phyloP scores from a whole-genome alignment of 2,329 filamentous ascomycete species.

The Rhynchosporium agropyri region DNA sequence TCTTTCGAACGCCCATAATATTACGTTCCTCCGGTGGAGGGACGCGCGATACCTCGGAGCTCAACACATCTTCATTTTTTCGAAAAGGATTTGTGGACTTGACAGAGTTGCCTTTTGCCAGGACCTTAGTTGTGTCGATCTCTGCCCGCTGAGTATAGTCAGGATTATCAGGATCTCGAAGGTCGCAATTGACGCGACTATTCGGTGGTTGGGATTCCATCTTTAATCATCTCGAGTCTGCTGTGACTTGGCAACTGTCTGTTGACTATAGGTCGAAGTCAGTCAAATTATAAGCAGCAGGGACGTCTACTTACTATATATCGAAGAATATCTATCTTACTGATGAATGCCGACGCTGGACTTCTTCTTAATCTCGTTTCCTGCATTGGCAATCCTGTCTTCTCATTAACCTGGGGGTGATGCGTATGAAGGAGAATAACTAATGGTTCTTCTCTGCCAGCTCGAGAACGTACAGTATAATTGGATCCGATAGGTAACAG shows the following conservation, averaged over 20 bases:
- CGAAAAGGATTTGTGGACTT: conserved; percentile 21
- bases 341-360: neutral
- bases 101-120: neutral
- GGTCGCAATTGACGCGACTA: neutral
- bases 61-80: neutral
- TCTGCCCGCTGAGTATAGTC: neutral
- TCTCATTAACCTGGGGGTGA: neutral
- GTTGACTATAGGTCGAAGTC: neutral
- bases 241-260: neutral
- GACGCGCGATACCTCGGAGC: neutral
- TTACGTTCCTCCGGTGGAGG: conserved; percentile 15
- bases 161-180: neutral
- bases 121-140: neutral
- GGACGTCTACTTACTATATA: neutral
- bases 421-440: too few relatives aligned
- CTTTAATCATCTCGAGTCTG: conserved; percentile 3
- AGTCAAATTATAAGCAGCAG: too few relatives aligned
- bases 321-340: neutral
- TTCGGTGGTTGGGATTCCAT: conserved; percentile 9
- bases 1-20: conserved; percentile 17
- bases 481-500: too few relatives aligned
- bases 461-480: too few relatives aligned
- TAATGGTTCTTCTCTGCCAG: too few relatives aligned
- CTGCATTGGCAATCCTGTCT: neutral
- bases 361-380: neutral